These are phyloP conservation scores for Aspergillus aculeatus DNA, from an alignment of 2,329 filamentous ascomycete species.

Conservation along the genomic window DNA sequence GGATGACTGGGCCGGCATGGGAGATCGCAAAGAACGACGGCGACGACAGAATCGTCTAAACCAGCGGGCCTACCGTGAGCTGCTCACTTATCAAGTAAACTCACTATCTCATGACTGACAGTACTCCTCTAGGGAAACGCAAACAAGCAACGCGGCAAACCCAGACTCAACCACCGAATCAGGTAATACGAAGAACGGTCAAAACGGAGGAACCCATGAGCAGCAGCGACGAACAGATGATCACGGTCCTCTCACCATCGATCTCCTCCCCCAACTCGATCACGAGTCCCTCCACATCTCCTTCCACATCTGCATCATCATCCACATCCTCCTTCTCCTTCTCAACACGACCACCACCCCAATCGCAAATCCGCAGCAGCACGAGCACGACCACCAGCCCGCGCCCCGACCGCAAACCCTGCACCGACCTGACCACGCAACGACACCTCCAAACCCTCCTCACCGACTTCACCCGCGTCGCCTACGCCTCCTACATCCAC, in stretches of 20 bases:
- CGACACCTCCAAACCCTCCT: slow-evolving; percentile 9
- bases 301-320: no score
- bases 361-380: not conserved
- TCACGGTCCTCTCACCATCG: not conserved
- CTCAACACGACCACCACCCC: not conserved
- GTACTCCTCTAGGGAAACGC: slow-evolving; percentile 18
- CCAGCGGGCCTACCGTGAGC: slow-evolving; percentile 31
- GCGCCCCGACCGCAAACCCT: not conserved
- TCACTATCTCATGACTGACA: not conserved
- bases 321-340: not conserved
- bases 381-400: not conserved
- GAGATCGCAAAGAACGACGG: slow-evolving; percentile 28
- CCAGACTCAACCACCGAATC: not conserved
- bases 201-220: not conserved
- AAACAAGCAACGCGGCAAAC: slow-evolving; percentile 16
- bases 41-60: slow-evolving; percentile 33
- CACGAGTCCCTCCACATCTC: not conserved
- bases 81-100: not conserved
- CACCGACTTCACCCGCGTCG: slow-evolving; percentile 20
- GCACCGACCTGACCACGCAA: not conserved
- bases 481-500: slow-evolving; percentile 26
- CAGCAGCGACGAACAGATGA: not conserved
- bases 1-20: slow-evolving; percentile 29
- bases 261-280: not conserved
- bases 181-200: not conserved